phyloP scores from a whole-genome alignment of 129 eudicot species.

The Oenanthe sinensis region DNA sequence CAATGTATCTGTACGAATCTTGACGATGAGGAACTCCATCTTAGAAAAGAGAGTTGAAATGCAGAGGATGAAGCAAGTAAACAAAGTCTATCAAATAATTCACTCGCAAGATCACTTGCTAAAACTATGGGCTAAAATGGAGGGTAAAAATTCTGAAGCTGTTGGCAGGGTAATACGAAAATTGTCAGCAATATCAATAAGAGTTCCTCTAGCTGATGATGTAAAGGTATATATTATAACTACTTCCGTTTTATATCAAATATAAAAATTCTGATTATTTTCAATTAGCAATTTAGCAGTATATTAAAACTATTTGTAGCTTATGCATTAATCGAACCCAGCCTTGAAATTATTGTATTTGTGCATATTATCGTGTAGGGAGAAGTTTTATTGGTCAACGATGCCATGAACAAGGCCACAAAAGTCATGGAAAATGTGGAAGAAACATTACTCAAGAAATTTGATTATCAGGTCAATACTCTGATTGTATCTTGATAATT shows the following conservation, averaged over 20 bases:
- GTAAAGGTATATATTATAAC: slow-evolving; percentile 38
- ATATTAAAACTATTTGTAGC: not conserved
- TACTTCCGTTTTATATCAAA: not conserved
- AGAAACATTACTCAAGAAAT: not conserved
- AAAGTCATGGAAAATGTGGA: not conserved
- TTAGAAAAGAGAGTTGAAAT: slow-evolving; percentile 38
- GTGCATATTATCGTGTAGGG: not conserved
- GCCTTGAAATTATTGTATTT: not conserved
- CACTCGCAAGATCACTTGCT: slow-evolving; percentile 47
- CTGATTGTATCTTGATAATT: not conserved
- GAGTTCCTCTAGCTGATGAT: slow-evolving; percentile 51
- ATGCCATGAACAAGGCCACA: not conserved
- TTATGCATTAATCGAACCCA: not conserved
- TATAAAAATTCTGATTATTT: not conserved
- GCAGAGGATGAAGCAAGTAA: slow-evolving; percentile 39
- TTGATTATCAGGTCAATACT: slow-evolving; percentile 1
- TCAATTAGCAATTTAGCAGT: not conserved
- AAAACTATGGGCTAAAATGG: slow-evolving; percentile 56
- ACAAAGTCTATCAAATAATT: slow-evolving; percentile 35
- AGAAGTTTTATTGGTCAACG: not conserved
- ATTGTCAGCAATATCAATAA: slow-evolving; percentile 47
- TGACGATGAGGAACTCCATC: slow-evolving; percentile 35
- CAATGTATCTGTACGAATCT: slow-evolving; percentile 52
- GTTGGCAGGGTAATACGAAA: slow-evolving; percentile 68
- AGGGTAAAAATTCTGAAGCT: slow-evolving; percentile 63